Conservation (phyloP, 805 yeast genomes). For the Sugiyamaella floridensis region DNA sequence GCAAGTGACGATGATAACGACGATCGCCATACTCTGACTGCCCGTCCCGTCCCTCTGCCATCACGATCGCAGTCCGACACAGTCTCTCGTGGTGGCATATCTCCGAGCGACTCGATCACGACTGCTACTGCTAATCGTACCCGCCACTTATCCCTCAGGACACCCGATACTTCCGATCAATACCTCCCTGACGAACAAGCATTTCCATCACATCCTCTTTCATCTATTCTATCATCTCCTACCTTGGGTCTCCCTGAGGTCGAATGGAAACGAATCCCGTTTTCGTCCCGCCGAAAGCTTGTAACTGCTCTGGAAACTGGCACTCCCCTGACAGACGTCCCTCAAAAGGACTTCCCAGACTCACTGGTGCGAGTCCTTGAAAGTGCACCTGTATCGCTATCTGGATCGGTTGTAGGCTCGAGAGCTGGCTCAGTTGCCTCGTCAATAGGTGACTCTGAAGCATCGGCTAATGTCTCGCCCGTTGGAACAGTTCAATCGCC, state of each 20-base stretch:
- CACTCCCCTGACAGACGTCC: not conserved
- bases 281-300: constrained; percentile 19
- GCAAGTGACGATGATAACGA: not conserved
- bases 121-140: not conserved
- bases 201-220: not conserved
- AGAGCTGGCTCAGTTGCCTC: not conserved
- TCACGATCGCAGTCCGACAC: not conserved
- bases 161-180: constrained; percentile 5
- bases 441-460: not conserved
- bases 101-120: not conserved
- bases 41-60: not conserved
- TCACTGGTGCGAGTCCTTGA: not conserved
- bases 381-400: constrained; percentile 5
- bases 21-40: not conserved
- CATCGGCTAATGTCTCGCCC: not conserved
- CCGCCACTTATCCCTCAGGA: not conserved
- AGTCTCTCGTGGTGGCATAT: not conserved
- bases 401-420: not conserved
- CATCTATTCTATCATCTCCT: constrained; percentile 11
- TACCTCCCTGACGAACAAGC: constrained; percentile 11
- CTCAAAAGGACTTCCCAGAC: constrained; percentile 6
- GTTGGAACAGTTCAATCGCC: not conserved
- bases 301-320: constrained; percentile 13
- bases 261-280: constrained; percentile 22
- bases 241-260: constrained; percentile 17